A percentile compares a stretch with the other conserved stretches of the same genome.
Evolutionary conservation across 129 eudicot genomes (phyloP).

Genomic region (Flaveria sonorensis): DNA sequence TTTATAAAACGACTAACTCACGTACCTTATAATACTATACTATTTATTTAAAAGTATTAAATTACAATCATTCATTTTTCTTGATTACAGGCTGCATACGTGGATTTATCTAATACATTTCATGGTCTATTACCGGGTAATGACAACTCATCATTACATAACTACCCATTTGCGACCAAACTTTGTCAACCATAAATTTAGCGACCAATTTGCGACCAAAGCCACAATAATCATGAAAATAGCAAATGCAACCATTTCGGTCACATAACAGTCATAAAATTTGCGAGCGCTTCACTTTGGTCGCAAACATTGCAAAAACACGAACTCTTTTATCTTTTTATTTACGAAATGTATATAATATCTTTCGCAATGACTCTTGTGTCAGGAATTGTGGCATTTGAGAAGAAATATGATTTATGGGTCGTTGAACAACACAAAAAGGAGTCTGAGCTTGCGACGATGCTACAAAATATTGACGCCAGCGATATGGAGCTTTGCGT

Average conservation of each 20-base stretch:
- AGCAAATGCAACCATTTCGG: background rate
- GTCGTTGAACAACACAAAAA: conserved; percentile 58
- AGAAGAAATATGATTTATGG: conserved; percentile 71
- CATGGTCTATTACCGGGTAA: conserved; percentile 39
- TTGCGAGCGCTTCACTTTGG: no score
- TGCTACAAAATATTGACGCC: conserved; percentile 42
- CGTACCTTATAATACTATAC: no score
- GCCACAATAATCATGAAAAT: background rate
- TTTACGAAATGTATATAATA: background rate
- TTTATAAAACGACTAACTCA: no score
- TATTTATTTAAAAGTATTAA: no score
- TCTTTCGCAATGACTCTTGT: background rate
- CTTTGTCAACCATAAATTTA: no score
- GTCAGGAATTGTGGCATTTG: conserved; percentile 59
- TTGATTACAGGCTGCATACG: conserved; percentile 49
- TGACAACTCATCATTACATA: conserved; percentile 28
- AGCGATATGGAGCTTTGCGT: conserved; percentile 57
- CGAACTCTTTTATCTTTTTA: background rate
- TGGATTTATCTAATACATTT: conserved; percentile 42
- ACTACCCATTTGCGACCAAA: no score
- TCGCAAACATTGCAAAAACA: conserved; percentile 20
- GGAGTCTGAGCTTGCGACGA: conserved; percentile 56
- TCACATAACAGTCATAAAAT: background rate
- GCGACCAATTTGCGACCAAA: background rate
- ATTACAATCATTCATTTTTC: background rate